Percentiles rank a stretch among this genome's conserved stretches.
Evolutionary conservation across 2,329 filamentous ascomycete species (phyloP).

Genomic region (Fusarium albidum): DNA sequence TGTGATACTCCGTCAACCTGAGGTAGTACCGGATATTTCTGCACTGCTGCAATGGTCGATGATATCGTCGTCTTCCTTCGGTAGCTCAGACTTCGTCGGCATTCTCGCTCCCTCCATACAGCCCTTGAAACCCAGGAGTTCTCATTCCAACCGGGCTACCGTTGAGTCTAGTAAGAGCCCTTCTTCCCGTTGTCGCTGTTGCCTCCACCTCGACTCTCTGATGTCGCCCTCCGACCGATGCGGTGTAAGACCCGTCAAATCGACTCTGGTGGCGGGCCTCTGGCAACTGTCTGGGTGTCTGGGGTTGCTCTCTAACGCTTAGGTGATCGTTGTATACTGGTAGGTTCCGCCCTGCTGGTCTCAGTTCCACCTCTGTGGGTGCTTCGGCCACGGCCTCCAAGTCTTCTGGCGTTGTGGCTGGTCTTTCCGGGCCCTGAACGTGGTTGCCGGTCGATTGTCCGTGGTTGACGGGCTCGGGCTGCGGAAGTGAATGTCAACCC

Average conservation of each 20-base stretch:
- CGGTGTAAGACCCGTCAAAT: conserved; percentile 33
- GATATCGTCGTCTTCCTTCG: conserved; percentile 8
- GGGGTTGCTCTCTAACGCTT: conserved; percentile 28
- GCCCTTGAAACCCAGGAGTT: conserved; percentile 54
- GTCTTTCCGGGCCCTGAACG: neutral
- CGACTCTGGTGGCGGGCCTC: conserved; percentile 38
- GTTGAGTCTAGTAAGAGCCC: conserved; percentile 35
- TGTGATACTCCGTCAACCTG: neutral
- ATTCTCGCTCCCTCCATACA: conserved; percentile 60
- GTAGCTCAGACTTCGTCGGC: conserved; percentile 46
- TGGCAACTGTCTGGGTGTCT: conserved; percentile 34
- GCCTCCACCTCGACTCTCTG: conserved; percentile 3
- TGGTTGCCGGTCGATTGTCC: neutral
- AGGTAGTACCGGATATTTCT: neutral
- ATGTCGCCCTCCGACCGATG: conserved; percentile 24
- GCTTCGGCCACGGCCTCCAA: neutral
- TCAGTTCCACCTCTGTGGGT: conserved; percentile 2
- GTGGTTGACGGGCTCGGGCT: too few species aligned
- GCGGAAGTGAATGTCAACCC: too few species aligned
- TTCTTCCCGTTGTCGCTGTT: conserved; percentile 3
- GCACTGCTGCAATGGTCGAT: conserved; percentile 2
- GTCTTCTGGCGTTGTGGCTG: neutral
- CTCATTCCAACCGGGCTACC: conserved; percentile 50
- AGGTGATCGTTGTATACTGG: conserved; percentile 35
- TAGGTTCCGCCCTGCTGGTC: conserved; percentile 11